A percentile compares a stretch with the other conserved stretches of the same genome.
Conservation (phyloP, 257 asterid genomes). For the Solanum dulcamara region DNA sequence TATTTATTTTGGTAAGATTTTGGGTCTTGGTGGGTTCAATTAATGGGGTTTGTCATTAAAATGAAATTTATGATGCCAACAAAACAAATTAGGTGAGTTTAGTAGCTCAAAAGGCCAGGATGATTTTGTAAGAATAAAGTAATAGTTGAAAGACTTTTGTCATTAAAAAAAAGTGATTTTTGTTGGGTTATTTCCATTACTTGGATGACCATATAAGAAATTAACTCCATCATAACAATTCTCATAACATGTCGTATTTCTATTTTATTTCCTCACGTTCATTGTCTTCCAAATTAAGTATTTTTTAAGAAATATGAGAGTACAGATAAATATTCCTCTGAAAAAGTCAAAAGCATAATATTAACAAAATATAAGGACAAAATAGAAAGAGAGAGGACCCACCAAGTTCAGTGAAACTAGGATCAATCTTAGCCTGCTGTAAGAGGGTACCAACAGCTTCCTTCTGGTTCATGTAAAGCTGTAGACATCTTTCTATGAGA, state of each 20-base stretch:
- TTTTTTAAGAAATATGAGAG: background rate
- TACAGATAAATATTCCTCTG: background rate
- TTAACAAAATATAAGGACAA: background rate
- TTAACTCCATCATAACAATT: background rate
- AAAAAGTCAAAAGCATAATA: background rate
- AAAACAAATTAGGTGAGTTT: background rate
- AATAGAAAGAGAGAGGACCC: background rate
- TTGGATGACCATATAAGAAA: background rate
- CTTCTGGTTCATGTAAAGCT: conserved; percentile 85
- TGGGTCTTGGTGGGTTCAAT: background rate
- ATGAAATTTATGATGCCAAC: background rate
- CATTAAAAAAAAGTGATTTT: background rate
- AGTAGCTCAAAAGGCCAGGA: background rate
- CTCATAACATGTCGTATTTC: background rate
- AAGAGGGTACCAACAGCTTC: conserved; percentile 70
- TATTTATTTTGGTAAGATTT: background rate
- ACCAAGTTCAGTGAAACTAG: conserved; percentile 92
- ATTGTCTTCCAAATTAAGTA: background rate
- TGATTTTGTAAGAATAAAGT: background rate
- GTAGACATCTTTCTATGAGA: conserved; percentile 95
- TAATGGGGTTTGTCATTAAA: background rate
- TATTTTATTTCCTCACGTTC: background rate
- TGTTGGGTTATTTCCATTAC: background rate
- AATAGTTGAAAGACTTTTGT: background rate
- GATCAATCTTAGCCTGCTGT: conserved; percentile 84